A percentile compares a stretch with the other conserved stretches of the same genome.
Evolutionary conservation across 129 eudicot species (phyloP).

Genomic region (Artemisia argyi): DNA sequence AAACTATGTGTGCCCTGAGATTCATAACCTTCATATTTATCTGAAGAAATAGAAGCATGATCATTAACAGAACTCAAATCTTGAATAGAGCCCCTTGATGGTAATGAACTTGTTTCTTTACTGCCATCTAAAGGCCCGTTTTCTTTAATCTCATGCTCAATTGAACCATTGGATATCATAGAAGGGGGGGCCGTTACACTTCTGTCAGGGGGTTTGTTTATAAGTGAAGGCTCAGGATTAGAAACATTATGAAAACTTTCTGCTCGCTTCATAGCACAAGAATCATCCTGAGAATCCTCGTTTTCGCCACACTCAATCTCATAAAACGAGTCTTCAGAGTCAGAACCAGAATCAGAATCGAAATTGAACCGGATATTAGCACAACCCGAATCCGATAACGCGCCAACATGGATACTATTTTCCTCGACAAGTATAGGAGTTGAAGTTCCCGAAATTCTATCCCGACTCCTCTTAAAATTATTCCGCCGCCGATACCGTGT

Average conservation of each 20-base stretch:
- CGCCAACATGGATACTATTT: conserved; percentile 25
- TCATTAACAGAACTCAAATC: conserved; percentile 19
- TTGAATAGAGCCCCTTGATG: conserved; percentile 18
- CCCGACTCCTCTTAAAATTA: conserved; percentile 56
- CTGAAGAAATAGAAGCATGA: conserved; percentile 19
- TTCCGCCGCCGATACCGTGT: conserved; percentile 61
- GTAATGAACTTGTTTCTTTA: conserved; percentile 21
- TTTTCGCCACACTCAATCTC: conserved; percentile 35
- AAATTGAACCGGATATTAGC: conserved; percentile 52
- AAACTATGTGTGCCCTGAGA: conserved; percentile 1
- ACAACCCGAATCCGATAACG: conserved; percentile 63
- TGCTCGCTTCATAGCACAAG: conserved; percentile 1
- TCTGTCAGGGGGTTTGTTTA: conserved; percentile 18
- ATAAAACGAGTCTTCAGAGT: conserved; percentile 61
- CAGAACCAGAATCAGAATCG: conserved; percentile 41
- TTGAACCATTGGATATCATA: conserved; percentile 26
- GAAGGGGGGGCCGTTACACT: conserved; percentile 20
- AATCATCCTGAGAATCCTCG: conserved; percentile 10
- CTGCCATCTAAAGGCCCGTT: conserved; percentile 32
- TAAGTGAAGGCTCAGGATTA: conserved; percentile 25
- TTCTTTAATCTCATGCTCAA: conserved; percentile 17
- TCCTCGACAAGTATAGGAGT: conserved; percentile 28
- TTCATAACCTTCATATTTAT: conserved; percentile 27
- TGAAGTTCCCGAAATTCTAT: conserved; percentile 31
- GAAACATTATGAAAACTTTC: conserved; percentile 27